A percentile compares a stretch with the other conserved stretches of the same genome.
phyloP scores from a whole-genome alignment of 805 yeast genomes.

The Dipodascus geniculatus region DNA sequence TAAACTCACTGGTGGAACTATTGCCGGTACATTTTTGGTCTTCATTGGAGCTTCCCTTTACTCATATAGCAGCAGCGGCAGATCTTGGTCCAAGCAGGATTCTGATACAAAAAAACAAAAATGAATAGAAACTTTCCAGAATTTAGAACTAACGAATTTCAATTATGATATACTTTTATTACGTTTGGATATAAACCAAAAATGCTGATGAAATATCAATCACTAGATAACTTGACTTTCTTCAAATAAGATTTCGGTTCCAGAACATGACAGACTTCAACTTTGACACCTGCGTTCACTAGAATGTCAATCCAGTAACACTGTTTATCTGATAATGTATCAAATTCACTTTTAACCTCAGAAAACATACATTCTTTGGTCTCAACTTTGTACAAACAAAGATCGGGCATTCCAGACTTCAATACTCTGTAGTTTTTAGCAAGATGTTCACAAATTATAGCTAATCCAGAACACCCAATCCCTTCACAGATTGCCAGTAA shows the following conservation, averaged over 20 bases:
- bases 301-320: conserved; percentile 27
- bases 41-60: conserved; percentile 46
- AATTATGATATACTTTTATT: no score
- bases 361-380: conserved; percentile 17
- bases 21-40: conserved; percentile 40
- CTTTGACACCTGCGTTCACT: conserved; percentile 18
- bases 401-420: conserved; percentile 27
- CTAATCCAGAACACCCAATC: conserved; percentile 13
- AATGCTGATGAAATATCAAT: not conserved
- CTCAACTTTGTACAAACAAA: conserved; percentile 22
- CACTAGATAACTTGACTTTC: not conserved
- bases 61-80: conserved; percentile 6
- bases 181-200: no score
- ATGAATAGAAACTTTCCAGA: no score
- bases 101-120: not conserved
- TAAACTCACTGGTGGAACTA: conserved; percentile 28
- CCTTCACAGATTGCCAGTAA: conserved; percentile 14
- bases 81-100: not conserved
- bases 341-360: conserved; percentile 29
- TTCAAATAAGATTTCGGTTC: conserved; percentile 2
- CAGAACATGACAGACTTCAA: conserved; percentile 23
- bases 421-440: conserved; percentile 17
- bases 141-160: not conserved
- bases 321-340: conserved; percentile 27
- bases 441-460: conserved; percentile 14